A percentile compares a stretch with the other conserved stretches of the same genome.
phyloP scores from a whole-genome alignment of 257 asterid species.

The Cinchona pubescens region DNA sequence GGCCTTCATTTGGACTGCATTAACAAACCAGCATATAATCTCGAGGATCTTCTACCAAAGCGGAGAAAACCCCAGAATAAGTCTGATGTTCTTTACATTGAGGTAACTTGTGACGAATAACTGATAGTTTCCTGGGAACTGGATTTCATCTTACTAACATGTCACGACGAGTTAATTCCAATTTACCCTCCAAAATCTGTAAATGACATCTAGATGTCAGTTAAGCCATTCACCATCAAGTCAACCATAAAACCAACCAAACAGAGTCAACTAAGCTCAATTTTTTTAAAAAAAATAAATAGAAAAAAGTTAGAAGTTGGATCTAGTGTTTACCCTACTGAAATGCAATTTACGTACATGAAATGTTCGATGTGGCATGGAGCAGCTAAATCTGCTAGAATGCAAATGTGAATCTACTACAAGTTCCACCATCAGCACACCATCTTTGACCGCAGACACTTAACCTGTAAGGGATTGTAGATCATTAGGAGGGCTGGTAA shows the following conservation, averaged over 20 bases:
- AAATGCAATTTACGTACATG: too few relatives aligned
- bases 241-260: too few relatives aligned
- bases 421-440: not conserved
- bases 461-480: too few relatives aligned
- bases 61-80: slow-evolving; percentile 40
- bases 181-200: not conserved
- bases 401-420: not conserved
- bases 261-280: too few relatives aligned
- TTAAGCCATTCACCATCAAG: not conserved
- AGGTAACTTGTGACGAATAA: slow-evolving; percentile 38
- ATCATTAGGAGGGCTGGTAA: not conserved
- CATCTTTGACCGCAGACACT: not conserved
- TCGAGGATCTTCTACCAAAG: slow-evolving; percentile 56
- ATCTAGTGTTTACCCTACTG: not conserved
- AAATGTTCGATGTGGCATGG: too few relatives aligned
- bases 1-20: slow-evolving; percentile 26
- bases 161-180: not conserved
- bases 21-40: slow-evolving; percentile 50
- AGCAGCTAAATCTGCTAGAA: not conserved
- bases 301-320: not conserved
- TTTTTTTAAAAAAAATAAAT: too few relatives aligned
- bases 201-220: not conserved
- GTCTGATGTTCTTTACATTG: slow-evolving; percentile 58
- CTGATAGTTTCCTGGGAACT: not conserved
- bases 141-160: too few relatives aligned